Conservation (phyloP, 2,329 filamentous ascomycete genomes). For the Colletotrichum musae region DNA sequence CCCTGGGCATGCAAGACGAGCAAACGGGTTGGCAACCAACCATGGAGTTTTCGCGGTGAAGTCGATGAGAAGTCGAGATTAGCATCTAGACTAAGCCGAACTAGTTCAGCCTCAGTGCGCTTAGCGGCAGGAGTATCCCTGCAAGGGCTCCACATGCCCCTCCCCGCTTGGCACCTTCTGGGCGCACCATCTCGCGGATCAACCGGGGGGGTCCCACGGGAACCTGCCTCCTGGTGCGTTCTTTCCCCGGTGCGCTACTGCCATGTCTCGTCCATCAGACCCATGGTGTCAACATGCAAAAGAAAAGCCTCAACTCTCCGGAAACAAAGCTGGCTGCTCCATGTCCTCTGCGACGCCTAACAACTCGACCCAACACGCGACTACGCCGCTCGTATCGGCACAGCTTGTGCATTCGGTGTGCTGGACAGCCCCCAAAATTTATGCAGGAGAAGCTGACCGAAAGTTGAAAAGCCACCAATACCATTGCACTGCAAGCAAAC, state of each 20-base stretch:
- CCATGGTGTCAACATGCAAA: too few species aligned
- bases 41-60: constrained; percentile 4
- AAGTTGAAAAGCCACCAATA: constrained; percentile 29
- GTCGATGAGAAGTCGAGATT: constrained; percentile 38
- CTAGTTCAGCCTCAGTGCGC: constrained; percentile 32
- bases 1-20: constrained; percentile 32
- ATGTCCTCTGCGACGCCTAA: not conserved
- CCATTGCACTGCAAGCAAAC: constrained; percentile 30
- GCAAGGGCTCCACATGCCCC: not conserved
- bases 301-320: too few species aligned
- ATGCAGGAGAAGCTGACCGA: constrained; percentile 26
- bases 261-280: not conserved
- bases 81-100: constrained; percentile 31
- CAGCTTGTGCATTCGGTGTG: constrained; percentile 5
- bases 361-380: not conserved
- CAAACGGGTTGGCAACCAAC: constrained; percentile 20
- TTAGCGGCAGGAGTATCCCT: constrained; percentile 17
- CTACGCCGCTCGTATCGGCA: constrained; percentile 19
- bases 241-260: not conserved
- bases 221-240: not conserved
- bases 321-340: too few species aligned
- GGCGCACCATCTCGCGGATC: not conserved
- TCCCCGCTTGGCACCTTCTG: not conserved
- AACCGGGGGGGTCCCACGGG: not conserved
- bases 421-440: not conserved